Evolutionary conservation across 2,329 filamentous ascomycete genomes (phyloP).

Genomic region (Fusarium sp.): DNA sequence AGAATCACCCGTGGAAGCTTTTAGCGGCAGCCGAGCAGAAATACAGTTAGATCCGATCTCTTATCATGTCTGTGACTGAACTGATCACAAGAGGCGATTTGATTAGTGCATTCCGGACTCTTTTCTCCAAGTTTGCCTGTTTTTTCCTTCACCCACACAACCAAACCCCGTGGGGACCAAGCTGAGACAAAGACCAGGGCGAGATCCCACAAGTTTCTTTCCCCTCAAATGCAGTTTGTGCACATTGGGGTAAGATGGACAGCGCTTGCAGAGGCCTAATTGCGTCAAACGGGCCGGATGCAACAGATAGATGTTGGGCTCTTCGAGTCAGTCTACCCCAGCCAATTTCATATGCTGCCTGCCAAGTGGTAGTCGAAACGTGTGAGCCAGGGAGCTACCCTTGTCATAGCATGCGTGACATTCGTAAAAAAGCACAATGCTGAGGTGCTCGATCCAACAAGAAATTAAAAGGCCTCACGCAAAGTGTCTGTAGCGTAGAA

Average conservation of each 20-base stretch:
- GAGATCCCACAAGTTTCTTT: neutral
- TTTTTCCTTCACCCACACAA: neutral
- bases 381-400: conserved; percentile 1
- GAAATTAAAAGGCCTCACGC: neutral
- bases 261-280: neutral
- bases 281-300: conserved; percentile 1
- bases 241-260: conserved; percentile 6
- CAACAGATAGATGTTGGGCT: conserved; percentile 6
- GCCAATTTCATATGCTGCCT: neutral
- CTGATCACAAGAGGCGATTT: neutral
- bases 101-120: conserved; percentile 2
- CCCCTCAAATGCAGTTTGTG: neutral
- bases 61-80: neutral
- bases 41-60: neutral
- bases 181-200: conserved; percentile 1
- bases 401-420: neutral
- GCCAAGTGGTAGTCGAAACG: conserved; percentile 6
- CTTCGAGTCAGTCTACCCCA: conserved; percentile 18
- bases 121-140: conserved; percentile 7
- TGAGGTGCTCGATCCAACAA: conserved; percentile 3
- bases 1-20: conserved; percentile 17
- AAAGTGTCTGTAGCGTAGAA: neutral
- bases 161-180: neutral
- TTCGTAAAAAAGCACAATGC: neutral
- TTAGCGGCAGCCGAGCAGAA: neutral